Percentiles rank a stretch among this genome's conserved stretches.
phyloP scores from a whole-genome alignment of 2,329 filamentous ascomycete species.

The Thermomyces lanuginosus region DNA sequence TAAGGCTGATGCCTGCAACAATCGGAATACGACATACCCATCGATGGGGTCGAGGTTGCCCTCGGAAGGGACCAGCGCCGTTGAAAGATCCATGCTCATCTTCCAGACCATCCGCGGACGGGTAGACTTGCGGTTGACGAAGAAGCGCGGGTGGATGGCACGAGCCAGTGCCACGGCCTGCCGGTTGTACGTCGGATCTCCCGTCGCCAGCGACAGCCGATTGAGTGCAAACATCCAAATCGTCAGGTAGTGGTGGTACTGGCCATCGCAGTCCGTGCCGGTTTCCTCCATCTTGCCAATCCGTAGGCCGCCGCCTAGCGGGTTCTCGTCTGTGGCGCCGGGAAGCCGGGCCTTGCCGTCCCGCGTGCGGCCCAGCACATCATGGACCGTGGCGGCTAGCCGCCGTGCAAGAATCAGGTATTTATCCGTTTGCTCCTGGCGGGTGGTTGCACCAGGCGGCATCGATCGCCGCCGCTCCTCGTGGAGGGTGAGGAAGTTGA shows the following conservation, averaged over 20 bases:
- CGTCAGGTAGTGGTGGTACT: conserved; percentile 47
- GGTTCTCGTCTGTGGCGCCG: conserved; percentile 35
- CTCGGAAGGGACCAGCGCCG: conserved; percentile 34
- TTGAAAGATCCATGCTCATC: conserved; percentile 34
- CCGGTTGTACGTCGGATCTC: conserved; percentile 32
- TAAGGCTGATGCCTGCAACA: conserved; percentile 31
- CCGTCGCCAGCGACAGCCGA: conserved; percentile 34
- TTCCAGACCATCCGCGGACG: conserved; percentile 40
- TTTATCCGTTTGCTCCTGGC: too few relatives aligned
- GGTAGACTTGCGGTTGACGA: conserved; percentile 20
- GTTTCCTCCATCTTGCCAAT: conserved; percentile 39
- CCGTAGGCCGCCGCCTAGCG: conserved; percentile 38
- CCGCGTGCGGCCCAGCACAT: conserved; percentile 36
- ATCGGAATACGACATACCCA: conserved; percentile 35
- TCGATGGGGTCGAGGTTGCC: conserved; percentile 42
- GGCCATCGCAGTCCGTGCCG: conserved; percentile 40
- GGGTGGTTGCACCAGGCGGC: conserved; percentile 3
- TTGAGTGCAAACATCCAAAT: conserved; percentile 49
- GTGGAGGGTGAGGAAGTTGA: conserved; percentile 42
- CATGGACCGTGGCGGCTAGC: conserved; percentile 37
- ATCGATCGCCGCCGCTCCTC: conserved; percentile 17
- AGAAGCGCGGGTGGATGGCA: conserved; percentile 38
- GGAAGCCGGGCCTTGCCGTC: conserved; percentile 33
- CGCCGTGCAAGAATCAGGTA: conserved; percentile 36
- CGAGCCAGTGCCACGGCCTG: conserved; percentile 37